A percentile compares a stretch with the other conserved stretches of the same genome.
These are phyloP conservation scores for Ramaria sp. DNA, from an alignment of 768 basidiomycete species.

Conservation along the genomic window DNA sequence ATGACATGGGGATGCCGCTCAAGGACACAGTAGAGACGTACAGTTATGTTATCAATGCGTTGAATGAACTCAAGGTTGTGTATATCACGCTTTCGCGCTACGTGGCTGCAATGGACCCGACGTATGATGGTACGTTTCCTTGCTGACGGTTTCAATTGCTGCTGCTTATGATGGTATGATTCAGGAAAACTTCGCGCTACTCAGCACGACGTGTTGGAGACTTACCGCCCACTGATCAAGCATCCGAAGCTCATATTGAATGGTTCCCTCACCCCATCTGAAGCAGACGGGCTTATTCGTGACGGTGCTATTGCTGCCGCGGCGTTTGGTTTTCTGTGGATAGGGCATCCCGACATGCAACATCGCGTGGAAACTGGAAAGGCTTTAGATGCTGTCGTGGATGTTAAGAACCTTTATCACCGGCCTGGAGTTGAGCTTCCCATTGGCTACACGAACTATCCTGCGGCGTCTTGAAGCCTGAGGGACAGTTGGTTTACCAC, in stretches of 20 bases:
- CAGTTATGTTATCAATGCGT: slow-evolving; percentile 30
- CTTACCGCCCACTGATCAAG: slow-evolving; percentile 26
- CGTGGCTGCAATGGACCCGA: slow-evolving; percentile 14
- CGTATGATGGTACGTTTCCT: slow-evolving; percentile 21
- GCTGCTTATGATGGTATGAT: not conserved
- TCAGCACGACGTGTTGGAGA: slow-evolving; percentile 28
- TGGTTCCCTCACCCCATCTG: slow-evolving; percentile 25
- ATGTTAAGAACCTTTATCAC: slow-evolving; percentile 15
- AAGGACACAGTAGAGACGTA: slow-evolving; percentile 33
- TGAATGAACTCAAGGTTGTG: slow-evolving; percentile 26
- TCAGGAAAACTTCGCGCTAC: slow-evolving; percentile 27
- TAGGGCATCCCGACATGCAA: slow-evolving; percentile 31
- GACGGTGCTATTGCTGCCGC: slow-evolving; percentile 27
- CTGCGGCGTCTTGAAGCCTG: not conserved
- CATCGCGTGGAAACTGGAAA: slow-evolving; percentile 25
- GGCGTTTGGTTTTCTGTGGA: slow-evolving; percentile 26
- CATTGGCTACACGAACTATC: not conserved
- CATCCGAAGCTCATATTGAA: slow-evolving; percentile 27
- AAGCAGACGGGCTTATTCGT: slow-evolving; percentile 25
- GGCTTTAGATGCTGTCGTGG: slow-evolving; percentile 16
- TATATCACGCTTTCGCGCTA: slow-evolving; percentile 27
- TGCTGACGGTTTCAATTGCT: not conserved
- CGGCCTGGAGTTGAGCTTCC: not conserved
- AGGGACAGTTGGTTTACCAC: not conserved
- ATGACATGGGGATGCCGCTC: slow-evolving; percentile 38